Base-by-base conservation (phyloP, 2,329 filamentous ascomycete species). In the Aspergillus clavatus region DNA sequence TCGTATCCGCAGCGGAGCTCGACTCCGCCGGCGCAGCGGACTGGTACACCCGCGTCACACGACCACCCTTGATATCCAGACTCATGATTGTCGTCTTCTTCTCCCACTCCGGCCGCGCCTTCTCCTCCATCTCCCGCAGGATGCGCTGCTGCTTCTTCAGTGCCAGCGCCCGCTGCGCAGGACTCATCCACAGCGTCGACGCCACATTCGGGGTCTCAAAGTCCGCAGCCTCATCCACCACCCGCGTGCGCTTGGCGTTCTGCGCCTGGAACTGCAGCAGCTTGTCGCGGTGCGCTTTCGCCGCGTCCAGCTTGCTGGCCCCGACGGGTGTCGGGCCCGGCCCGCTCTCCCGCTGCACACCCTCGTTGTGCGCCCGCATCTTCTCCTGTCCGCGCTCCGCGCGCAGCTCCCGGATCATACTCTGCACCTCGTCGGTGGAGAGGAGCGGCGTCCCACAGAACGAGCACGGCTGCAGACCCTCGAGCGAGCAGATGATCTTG, bases 401-500 rank as follows among this genome's bases (percentile, higher is more conserved):
- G 29, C 84, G 83, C 10, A 98, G 76, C 57, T 91, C 84, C 21
- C 80, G 78, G 39, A 97, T 86, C 81, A 98, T 95, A 26, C 79
- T 81, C 58, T 94, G 85, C 7, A 95, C 81, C 43, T 97, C 89
- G 3, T 78, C 71, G 0, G 80, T 65, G 23, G 78, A 83, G 6
- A 98, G 72, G 0, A 98, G 73, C 0, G 88, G 81, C 0, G 79
- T 76, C 0, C 83, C 82, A 70, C 93, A 98, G 61, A 87, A 96
- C 0, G 91, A 96, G 66, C 93, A 98, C 0, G 91, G 91, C 0
- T 91, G 91, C 0, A 97, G 76, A 0, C 93, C 93, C 68, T 98
- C 90, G 60, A 93, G 90, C 19, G 95, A 82, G 65, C 93, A 98
- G 43, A 97, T 84, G 10, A 98, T 89, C 65, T 97, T 97, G 47